phyloP scores from a whole-genome alignment of 2,329 filamentous ascomycete genomes.

The Pseudogymnoascus pannorum region DNA sequence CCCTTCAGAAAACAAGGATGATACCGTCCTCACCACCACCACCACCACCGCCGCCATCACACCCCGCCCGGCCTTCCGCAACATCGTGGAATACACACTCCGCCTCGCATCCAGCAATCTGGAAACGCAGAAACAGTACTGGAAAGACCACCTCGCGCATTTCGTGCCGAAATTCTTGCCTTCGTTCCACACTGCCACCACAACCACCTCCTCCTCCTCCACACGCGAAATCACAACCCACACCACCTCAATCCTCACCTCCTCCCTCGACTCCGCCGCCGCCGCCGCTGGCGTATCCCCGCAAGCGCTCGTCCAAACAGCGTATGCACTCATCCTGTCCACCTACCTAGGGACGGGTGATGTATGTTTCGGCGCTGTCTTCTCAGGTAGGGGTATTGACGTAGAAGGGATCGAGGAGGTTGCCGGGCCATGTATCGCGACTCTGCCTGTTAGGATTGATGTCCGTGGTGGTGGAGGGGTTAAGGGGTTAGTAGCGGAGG shows the following conservation, averaged over 20 bases:
- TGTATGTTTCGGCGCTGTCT: constrained; percentile 68
- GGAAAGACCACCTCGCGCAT: constrained; percentile 58
- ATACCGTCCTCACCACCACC: constrained; percentile 57
- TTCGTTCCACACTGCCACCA: constrained; percentile 45
- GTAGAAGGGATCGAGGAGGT: constrained; percentile 63
- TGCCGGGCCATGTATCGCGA: constrained; percentile 72
- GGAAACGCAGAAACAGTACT: constrained; percentile 47
- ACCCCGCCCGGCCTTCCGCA: constrained; percentile 50
- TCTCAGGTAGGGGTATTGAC: constrained; percentile 65
- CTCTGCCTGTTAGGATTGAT: constrained; percentile 64
- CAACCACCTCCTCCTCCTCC: no score
- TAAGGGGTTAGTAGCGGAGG: constrained; percentile 52
- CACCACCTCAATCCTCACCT: constrained; percentile 27
- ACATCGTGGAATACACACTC: constrained; percentile 47
- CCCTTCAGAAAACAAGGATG: no score
- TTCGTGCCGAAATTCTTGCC: constrained; percentile 50
- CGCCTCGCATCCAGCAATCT: constrained; percentile 19
- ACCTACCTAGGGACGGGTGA: constrained; percentile 58
- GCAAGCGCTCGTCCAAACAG: constrained; percentile 70
- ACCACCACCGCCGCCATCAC: constrained; percentile 25
- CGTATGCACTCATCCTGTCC: constrained; percentile 57
- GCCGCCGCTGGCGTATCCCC: constrained; percentile 36
- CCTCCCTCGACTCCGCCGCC: constrained; percentile 21
- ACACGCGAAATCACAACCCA: constrained; percentile 22
- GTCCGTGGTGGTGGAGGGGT: constrained; percentile 40